Percentiles rank a stretch among this genome's conserved stretches.
These are phyloP conservation scores for Emmonsiellopsis sp. DNA, from an alignment of 2,329 filamentous ascomycete genomes.

Conservation along the genomic window DNA sequence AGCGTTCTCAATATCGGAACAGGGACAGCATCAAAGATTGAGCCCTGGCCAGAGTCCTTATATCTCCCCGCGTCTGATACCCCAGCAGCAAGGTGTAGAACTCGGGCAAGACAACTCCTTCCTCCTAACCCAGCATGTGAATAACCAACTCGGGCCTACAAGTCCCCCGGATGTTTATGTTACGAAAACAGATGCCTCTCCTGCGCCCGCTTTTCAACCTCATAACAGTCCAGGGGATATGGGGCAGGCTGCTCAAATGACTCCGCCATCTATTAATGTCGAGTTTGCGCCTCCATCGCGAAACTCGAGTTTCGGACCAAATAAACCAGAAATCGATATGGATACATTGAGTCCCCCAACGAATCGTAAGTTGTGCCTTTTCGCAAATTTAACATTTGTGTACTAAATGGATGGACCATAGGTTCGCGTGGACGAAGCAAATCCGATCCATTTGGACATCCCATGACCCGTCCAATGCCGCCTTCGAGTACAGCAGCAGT, in stretches of 20 bases:
- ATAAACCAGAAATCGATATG: constrained; percentile 55
- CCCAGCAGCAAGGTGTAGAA: constrained; percentile 59
- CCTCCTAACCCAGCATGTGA: constrained; percentile 37
- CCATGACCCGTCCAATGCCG: constrained; percentile 29
- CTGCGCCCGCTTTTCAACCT: constrained; percentile 37
- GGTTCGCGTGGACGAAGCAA: constrained; percentile 50
- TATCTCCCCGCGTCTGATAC: constrained; percentile 53
- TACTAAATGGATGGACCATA: constrained; percentile 20
- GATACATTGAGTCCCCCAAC: constrained; percentile 75
- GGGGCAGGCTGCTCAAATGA: constrained; percentile 64
- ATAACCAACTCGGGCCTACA: constrained; percentile 39
- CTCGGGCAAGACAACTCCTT: constrained; percentile 38
- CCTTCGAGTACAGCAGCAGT: constrained; percentile 22
- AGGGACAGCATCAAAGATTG: constrained; percentile 38
- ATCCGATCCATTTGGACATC: constrained; percentile 50
- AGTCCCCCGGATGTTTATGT: constrained; percentile 43
- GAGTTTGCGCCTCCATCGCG: constrained; percentile 73
- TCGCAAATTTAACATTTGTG: constrained; percentile 7
- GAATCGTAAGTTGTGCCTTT: constrained; percentile 34
- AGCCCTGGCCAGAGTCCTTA: constrained; percentile 66
- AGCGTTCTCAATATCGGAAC: constrained; percentile 70
- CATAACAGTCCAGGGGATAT: constrained; percentile 48
- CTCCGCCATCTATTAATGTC: constrained; percentile 89
- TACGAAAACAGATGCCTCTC: constrained; percentile 34
- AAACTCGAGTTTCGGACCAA: constrained; percentile 56